Conservation (phyloP, 2,329 filamentous ascomycete genomes). For the Ophiocordyceps australis region DNA sequence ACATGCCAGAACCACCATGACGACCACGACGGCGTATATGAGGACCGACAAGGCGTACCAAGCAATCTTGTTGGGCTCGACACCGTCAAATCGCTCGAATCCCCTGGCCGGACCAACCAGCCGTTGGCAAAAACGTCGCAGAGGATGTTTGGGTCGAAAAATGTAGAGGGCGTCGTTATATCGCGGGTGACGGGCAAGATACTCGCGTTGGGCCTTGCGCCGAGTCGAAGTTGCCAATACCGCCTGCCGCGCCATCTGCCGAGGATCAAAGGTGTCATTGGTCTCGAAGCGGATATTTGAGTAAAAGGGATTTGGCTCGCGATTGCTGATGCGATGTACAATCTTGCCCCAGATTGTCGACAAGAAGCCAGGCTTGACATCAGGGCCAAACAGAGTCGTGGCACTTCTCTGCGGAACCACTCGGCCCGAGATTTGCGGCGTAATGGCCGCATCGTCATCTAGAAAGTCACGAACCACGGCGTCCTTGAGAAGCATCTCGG, state of each 20-base stretch:
- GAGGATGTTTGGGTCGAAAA: slow-evolving; percentile 58
- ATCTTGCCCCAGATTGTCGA: slow-evolving; percentile 44
- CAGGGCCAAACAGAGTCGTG: slow-evolving; percentile 16
- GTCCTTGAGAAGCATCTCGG: slow-evolving; percentile 94
- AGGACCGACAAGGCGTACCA: slow-evolving; percentile 93
- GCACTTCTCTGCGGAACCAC: slow-evolving; percentile 11
- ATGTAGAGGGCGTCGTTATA: slow-evolving; percentile 90
- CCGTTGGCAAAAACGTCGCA: slow-evolving; percentile 70
- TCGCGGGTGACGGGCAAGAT: slow-evolving; percentile 65
- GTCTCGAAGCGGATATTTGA: slow-evolving; percentile 52
- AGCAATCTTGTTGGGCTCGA: slow-evolving; percentile 70
- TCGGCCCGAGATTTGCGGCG: slow-evolving; percentile 11
- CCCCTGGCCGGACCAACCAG: slow-evolving; percentile 87
- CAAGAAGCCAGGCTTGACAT: slow-evolving; percentile 37
- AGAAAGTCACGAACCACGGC: slow-evolving; percentile 90
- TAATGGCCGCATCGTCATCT: slow-evolving; percentile 39
- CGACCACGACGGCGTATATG: slow-evolving; percentile 83
- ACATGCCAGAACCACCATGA: slow-evolving; percentile 94
- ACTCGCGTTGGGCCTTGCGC: slow-evolving; percentile 79
- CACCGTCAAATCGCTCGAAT: slow-evolving; percentile 69
- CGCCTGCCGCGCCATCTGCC: slow-evolving; percentile 78
- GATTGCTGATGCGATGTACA: slow-evolving; percentile 33
- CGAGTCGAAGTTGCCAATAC: slow-evolving; percentile 67
- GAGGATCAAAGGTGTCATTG: slow-evolving; percentile 67
- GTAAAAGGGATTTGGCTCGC: slow-evolving; percentile 91